Conservation (phyloP, 2,329 filamentous ascomycete genomes). For the Claviceps purpurea region DNA sequence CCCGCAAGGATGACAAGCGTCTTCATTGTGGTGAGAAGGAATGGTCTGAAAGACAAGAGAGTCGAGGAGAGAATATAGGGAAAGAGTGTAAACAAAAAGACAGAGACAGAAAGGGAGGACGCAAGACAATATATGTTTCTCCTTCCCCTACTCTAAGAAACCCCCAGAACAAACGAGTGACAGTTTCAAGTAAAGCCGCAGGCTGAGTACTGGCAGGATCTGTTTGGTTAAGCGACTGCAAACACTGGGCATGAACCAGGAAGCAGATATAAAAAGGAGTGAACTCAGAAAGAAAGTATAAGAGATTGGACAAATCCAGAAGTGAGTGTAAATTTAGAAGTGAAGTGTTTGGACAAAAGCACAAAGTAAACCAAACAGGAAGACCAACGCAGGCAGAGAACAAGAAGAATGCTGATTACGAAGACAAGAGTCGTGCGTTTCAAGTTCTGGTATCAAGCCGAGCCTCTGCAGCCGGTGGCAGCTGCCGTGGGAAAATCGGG, state of each 20-base stretch:
- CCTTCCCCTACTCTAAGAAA: background rate
- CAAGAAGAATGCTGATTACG: background rate
- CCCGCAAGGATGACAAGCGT: background rate
- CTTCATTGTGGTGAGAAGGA: background rate
- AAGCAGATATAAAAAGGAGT: background rate
- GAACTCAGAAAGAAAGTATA: background rate
- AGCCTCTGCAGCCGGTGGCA: background rate
- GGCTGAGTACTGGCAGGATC: background rate
- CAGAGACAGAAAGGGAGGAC: background rate
- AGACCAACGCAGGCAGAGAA: background rate
- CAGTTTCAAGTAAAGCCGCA: background rate
- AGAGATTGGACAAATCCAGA: background rate
- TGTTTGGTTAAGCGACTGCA: background rate
- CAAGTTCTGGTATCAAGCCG: background rate
- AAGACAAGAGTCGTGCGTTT: background rate
- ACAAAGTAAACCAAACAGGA: no score
- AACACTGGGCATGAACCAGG: background rate
- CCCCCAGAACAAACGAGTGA: background rate
- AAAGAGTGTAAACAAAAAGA: background rate
- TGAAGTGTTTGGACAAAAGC: no score
- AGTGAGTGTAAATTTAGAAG: no score
- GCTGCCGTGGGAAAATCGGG: background rate
- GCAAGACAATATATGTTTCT: background rate
- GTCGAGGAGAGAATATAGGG: background rate
- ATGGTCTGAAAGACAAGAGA: background rate